Base-by-base conservation (phyloP, 306 rosid genomes). In the Hippophae gyantsensis region DNA sequence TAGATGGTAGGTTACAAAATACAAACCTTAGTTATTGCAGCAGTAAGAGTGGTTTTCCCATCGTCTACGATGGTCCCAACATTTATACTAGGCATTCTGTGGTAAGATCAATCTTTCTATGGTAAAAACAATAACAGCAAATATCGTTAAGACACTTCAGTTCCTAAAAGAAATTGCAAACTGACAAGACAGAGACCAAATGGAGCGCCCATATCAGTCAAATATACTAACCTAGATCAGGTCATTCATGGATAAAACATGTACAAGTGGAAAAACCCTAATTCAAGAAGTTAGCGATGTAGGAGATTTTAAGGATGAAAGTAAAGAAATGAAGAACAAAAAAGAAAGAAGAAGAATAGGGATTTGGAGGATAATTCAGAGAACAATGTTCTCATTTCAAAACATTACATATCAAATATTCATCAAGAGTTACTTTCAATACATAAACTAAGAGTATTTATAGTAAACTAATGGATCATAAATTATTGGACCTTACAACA, bases 41-140 rank as follows among this genome's bases (percentile, higher is more conserved):
- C 95, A 65, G 95, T 86, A 49, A 86, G 65, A 53, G 95, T 86
- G 52, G 87, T 86, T 76, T 86, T 86, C 47, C 89, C 95, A 68
- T 83, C 87, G 64, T 83, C 95, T 4, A 83, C 95, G 56, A 86
- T 84, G 42, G 95, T 86, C 53, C 87, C 89, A 63, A 86, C 83
- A 10, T 86, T 86, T 26, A 83, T 78, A 45, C 80, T 89, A 3
- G 95, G 89, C 58, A 82, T 83, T 48, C 52, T 48, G 14, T 48
- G n/a, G n/a, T 7, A 48, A 3, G 14, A 48, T 10, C 23, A 18
- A 18, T 18, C 23, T 48, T 13, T 12, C 52, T 6, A 48, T 48
- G 13, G 13, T 11, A 13, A 48, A 9, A 45, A 45, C 11, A 12
- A 45, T 45, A 5, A 45, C 11, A 45, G 8, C 10, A 45, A 12